A percentile compares a stretch with the other conserved stretches of the same genome.
Conservation (phyloP, 352 stramenopile genomes). For the Pythium sukuiense region DNA sequence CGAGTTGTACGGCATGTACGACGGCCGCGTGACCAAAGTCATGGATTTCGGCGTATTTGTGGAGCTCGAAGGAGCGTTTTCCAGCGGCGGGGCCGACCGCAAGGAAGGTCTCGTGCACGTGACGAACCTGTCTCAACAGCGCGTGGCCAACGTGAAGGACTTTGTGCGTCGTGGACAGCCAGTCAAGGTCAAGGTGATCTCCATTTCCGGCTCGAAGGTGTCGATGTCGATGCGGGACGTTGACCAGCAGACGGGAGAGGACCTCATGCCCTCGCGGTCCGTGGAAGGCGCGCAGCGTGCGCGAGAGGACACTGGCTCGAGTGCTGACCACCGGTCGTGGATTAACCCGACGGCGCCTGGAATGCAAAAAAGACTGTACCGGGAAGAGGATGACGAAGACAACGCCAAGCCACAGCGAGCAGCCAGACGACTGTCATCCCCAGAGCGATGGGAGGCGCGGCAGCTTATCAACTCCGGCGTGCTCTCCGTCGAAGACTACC, state of each 20-base stretch:
- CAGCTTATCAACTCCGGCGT: constrained; percentile 98
- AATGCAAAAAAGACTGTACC: constrained; percentile 55
- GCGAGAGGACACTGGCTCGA: constrained; percentile 43
- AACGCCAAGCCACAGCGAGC: constrained; percentile 72
- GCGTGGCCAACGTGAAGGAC: constrained; percentile 88
- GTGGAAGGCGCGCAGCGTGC: constrained; percentile 53
- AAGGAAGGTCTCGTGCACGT: constrained; percentile 96
- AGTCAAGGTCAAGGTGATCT: constrained; percentile 98
- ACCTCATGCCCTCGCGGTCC: constrained; percentile 93
- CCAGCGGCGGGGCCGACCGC: constrained; percentile 32
- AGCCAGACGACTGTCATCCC: constrained; percentile 92
- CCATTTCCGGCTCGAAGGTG: constrained; percentile 87
- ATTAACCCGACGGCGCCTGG: constrained; percentile 85
- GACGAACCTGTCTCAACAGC: constrained; percentile 88
- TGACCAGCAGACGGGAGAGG: constrained; percentile 93
- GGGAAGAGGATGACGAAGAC: constrained; percentile 52
- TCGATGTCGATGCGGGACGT: constrained; percentile 97
- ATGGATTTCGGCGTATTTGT: constrained; percentile 98
- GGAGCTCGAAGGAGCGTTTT: constrained; percentile 77
- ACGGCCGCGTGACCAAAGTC: constrained; percentile 91
- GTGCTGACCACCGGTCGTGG: constrained; percentile 68
- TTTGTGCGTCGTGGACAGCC: constrained; percentile 85
- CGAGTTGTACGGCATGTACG: constrained; percentile 95
- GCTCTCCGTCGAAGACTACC: constrained; percentile 97
- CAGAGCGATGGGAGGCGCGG: constrained; percentile 96